Base-by-base conservation (phyloP, 257 asterid species). In the Nicotiana otophora region DNA sequence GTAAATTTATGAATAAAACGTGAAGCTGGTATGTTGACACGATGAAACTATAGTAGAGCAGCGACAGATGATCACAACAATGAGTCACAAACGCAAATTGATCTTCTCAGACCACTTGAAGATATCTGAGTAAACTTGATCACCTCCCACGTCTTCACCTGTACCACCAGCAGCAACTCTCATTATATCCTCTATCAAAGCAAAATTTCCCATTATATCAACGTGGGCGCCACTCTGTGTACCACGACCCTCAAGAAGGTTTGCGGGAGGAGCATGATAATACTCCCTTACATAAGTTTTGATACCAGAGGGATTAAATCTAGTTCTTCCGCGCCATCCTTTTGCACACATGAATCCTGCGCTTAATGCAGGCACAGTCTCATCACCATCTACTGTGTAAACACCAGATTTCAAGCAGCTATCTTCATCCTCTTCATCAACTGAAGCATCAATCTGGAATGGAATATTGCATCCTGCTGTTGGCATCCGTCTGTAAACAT, bases 141-240 rank as follows among this genome's bases (percentile, higher is more conserved):
- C 96, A 5, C 97, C 96, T 61, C 98, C 97, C 88, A 93, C 77
- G 54, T 92, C 95, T 68, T 91, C 92, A 28, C 97, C 95, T 0
- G 86, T 88, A 7, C 93, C 95, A 58, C 97, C 97, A 54, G 97
- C 92, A 46, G 97, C 96, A 51, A 94, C 91, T 83, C 98, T 85
- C 88, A 92, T 89, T 2, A 93, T 34, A 67, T 94, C 97, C 86
- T 93, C 97, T 0, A 94, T 91, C 83, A 93, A 86, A 7, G 93
- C 97, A 23, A 93, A 93, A 34, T 94, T 94, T 23, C 98, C 98
- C 98, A 93, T 92, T 11, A 94, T 94, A 76, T 94, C 97, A 16
- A 94, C 98, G 65, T 94, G 97, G 39, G 96, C 96, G 1, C 96
- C 97, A 30, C 98, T 94, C 93, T 92, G 97, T 20, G 97, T 95